These are phyloP conservation scores for Alectoria sarmentosa DNA, from an alignment of 495 filamentous ascomycete species.

Conservation along the genomic window DNA sequence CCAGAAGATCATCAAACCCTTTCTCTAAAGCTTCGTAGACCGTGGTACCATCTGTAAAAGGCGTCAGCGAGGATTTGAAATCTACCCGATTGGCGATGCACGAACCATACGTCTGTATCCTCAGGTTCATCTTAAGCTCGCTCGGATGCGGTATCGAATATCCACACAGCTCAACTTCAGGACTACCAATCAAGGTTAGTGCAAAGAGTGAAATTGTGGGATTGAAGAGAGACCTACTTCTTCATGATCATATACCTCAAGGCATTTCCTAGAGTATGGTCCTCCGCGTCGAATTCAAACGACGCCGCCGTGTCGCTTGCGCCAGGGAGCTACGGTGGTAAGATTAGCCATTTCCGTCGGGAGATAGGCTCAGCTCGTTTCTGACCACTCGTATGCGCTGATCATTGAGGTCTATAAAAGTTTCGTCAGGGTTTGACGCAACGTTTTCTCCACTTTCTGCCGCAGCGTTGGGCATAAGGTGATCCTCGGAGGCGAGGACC, in stretches of 20 bases:
- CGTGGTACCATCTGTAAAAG: slow-evolving; percentile 59
- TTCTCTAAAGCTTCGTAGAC: slow-evolving; percentile 83
- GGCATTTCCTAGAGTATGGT: slow-evolving; percentile 92
- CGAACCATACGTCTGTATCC: slow-evolving; percentile 93
- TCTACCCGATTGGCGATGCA: slow-evolving; percentile 11
- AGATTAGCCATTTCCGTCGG: neutral
- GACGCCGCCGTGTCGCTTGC: slow-evolving; percentile 64
- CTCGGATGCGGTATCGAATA: slow-evolving; percentile 98
- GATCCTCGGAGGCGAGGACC: slow-evolving; percentile 15
- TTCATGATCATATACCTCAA: slow-evolving; percentile 96
- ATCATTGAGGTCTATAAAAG: slow-evolving; percentile 13
- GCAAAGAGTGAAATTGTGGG: neutral
- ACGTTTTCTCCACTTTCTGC: neutral
- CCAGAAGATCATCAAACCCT: slow-evolving; percentile 78
- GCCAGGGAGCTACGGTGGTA: slow-evolving; percentile 51
- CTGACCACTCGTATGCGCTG: slow-evolving; percentile 34
- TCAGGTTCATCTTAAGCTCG: slow-evolving; percentile 90
- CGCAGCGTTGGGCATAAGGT: slow-evolving; percentile 13
- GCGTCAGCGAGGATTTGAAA: slow-evolving; percentile 15
- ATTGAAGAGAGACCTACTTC: slow-evolving; percentile 54
- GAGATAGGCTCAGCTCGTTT: neutral
- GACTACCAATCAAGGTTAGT: slow-evolving; percentile 37
- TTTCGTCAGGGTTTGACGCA: neutral
- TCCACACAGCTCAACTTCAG: slow-evolving; percentile 93
- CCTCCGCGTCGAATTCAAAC: slow-evolving; percentile 87